Conservation (phyloP, 495 filamentous ascomycete species). For the Aspergillus sclerotioniger region DNA sequence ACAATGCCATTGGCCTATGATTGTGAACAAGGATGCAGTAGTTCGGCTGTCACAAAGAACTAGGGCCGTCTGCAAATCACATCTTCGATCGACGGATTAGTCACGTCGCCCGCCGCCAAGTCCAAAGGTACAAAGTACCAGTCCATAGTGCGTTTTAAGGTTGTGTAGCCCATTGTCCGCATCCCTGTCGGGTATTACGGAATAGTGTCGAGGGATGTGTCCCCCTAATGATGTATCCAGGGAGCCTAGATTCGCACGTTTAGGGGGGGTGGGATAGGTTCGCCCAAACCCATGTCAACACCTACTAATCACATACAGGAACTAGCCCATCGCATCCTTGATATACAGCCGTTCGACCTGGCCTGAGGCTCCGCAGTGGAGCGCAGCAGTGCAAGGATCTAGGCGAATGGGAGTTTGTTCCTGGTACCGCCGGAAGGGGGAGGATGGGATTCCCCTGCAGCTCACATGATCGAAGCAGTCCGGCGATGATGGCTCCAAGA, state of each 20-base stretch:
- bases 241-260: not conserved
- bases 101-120: not conserved
- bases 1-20: slow-evolving; percentile 5
- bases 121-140: not conserved
- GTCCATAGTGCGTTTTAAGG: slow-evolving; percentile 1
- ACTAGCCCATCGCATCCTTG: not conserved
- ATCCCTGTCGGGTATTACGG: not conserved
- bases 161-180: not conserved
- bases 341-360: slow-evolving; percentile 2
- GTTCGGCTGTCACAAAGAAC: not conserved
- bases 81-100: not conserved
- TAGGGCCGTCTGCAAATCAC: not conserved
- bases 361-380: slow-evolving; percentile 13
- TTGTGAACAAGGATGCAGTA: slow-evolving; percentile 5
- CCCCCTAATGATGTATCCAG: not conserved
- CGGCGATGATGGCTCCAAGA: slow-evolving; percentile 7
- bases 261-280: not conserved
- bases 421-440: slow-evolving; percentile 17
- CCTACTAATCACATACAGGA: not conserved
- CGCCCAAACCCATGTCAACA: not conserved
- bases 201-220: not conserved
- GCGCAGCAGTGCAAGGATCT: not conserved
- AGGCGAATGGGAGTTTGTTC: slow-evolving; percentile 16
- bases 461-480: slow-evolving; percentile 35
- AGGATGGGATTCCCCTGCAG: slow-evolving; percentile 13